A percentile compares a stretch with the other conserved stretches of the same genome.
Conservation (phyloP, 768 basidiomycete species). For the Podaxis sp. region DNA sequence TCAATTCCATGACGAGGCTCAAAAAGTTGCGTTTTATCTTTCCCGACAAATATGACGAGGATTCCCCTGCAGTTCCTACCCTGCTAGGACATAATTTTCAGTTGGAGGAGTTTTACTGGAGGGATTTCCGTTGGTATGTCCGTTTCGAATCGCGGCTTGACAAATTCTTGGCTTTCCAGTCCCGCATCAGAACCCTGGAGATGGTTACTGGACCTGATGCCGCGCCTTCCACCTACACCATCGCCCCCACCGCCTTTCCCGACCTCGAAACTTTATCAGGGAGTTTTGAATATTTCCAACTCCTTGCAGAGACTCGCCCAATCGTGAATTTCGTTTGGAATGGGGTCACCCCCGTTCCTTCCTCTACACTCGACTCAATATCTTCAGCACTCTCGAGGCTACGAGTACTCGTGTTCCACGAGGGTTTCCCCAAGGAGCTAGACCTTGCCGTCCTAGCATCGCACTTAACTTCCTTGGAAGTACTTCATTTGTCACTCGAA, state of each 20-base stretch:
- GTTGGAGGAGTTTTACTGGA: slow-evolving; percentile 4
- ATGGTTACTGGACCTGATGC: slow-evolving; percentile 2
- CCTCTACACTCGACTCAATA: not conserved
- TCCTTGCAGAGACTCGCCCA: not conserved
- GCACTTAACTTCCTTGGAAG: slow-evolving; percentile 7
- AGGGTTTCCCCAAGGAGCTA: slow-evolving; percentile 5
- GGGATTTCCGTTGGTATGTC: slow-evolving; percentile 13
- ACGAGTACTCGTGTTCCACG: slow-evolving; percentile 7
- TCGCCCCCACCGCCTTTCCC: slow-evolving; percentile 6
- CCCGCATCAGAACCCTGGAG: slow-evolving; percentile 2
- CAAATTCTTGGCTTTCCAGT: not conserved
- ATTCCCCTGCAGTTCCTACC: not conserved
- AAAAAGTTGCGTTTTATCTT: not conserved
- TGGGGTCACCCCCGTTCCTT: not conserved
- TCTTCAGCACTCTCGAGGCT: not conserved
- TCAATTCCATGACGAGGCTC: slow-evolving; percentile 5
- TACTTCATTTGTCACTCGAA: slow-evolving; percentile 10
- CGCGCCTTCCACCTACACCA: not conserved
- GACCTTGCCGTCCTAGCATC: not conserved
- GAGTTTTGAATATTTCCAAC: not conserved
- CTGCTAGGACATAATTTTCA: slow-evolving; percentile 1
- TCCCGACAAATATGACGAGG: not conserved
- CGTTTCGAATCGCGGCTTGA: not conserved
- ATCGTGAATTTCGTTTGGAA: slow-evolving; percentile 5
- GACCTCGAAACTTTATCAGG: slow-evolving; percentile 7